Base-by-base conservation (phyloP, 257 asterid genomes). In the Rehmannia glutinosa region DNA sequence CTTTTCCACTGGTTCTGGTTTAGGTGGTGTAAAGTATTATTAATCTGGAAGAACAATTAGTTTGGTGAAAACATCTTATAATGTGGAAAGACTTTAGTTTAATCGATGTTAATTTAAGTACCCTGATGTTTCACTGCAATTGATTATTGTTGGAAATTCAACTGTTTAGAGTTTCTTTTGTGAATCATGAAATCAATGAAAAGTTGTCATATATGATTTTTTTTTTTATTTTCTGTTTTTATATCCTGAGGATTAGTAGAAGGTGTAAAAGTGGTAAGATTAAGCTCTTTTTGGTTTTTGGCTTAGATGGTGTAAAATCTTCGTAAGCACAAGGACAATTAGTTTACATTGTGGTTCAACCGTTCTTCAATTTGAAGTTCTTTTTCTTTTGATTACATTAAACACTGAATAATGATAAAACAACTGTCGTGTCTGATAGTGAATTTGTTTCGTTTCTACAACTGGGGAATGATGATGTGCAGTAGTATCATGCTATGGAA, bases 11-110 rank as follows among this genome's bases (percentile, higher is more conserved):
- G 19, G 57, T 42, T 49, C 62, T 17, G 35, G 35, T 36, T 61
- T 67, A 9, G 61, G 50, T 59, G 61, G 61, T 70, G 68, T 60
- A 17, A 45, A 45, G 38, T 64, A 21, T 59, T 42, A 4, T n/a
- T 17, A 1, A 42, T n/a, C 15, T 3, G 0, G 20, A 1, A 43
- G 50, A 43, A 43, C 20, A 43, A 15, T 43, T 43, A 43, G 50
- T 43, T 43, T 43, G 17, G 20, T 1, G 0, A 5, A 43, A 43
- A 43, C 0, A n/a, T 43, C 21, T 43, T 43, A 5, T n/a, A 15
- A 43, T 19, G 1, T 43, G 0, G 6, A 43, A 43, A 43, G 50
- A 43, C 8, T 11, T 1, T 15, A 43, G 20, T n/a, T 43, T 43
- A 12, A 12, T 15, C 20, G n/a, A n/a, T 43, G 50, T 2, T 1